Conservation (phyloP, 2,329 filamentous ascomycete species). For the Hymenoscyphus albidus region DNA sequence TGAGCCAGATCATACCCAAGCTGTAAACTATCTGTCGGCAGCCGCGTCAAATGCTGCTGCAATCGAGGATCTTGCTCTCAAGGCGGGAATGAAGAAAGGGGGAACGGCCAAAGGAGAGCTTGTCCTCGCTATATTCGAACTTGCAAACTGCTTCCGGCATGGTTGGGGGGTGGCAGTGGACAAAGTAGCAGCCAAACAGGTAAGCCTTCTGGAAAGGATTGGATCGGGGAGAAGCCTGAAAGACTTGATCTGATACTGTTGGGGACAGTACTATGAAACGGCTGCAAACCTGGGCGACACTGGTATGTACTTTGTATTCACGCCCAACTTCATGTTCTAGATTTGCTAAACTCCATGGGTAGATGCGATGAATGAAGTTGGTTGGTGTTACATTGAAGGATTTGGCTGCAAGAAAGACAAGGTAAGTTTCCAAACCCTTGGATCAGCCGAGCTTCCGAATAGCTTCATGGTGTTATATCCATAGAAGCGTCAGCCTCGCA, state of each 20-base stretch:
- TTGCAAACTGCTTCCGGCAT: slow-evolving; percentile 88
- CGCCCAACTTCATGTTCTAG: slow-evolving; percentile 17
- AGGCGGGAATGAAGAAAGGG: slow-evolving; percentile 86
- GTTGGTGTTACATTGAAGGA: slow-evolving; percentile 94
- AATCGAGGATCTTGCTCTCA: slow-evolving; percentile 79
- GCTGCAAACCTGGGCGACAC: slow-evolving; percentile 94
- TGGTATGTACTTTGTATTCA: slow-evolving; percentile 42
- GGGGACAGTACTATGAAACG: slow-evolving; percentile 86
- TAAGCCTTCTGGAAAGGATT: slow-evolving; percentile 33
- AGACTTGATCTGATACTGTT: slow-evolving; percentile 23
- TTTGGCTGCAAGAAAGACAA: slow-evolving; percentile 98
- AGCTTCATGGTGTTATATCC: slow-evolving; percentile 25
- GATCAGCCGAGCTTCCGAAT: slow-evolving; percentile 25
- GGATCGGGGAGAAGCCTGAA: slow-evolving; percentile 25
- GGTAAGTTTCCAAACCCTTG: slow-evolving; percentile 55
- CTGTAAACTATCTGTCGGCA: slow-evolving; percentile 78
- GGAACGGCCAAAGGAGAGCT: slow-evolving; percentile 94
- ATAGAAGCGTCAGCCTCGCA: slow-evolving; percentile 27
- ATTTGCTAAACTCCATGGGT: slow-evolving; percentile 29
- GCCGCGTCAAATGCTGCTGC: slow-evolving; percentile 87
- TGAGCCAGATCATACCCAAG: slow-evolving; percentile 63
- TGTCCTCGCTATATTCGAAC: slow-evolving; percentile 91
- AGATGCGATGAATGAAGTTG: slow-evolving; percentile 97
- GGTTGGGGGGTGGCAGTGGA: slow-evolving; percentile 91
- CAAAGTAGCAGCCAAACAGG: slow-evolving; percentile 74